Evolutionary conservation across 495 filamentous ascomycete species (phyloP), one percentile per base, ranked within the genome.

Genomic region (Letharia lupina): DNA sequence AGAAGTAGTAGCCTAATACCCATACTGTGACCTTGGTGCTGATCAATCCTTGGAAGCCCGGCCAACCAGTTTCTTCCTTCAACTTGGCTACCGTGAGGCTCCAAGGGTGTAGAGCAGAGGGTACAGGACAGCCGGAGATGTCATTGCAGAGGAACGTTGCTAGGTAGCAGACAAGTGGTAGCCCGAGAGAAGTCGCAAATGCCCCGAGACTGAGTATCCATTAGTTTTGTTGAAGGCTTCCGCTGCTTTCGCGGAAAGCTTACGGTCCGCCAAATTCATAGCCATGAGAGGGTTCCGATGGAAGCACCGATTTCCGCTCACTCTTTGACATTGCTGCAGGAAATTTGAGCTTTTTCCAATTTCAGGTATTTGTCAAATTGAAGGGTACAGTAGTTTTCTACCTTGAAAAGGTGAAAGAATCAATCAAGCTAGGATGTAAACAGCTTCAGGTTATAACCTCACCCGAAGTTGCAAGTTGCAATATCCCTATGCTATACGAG

Each of bases 231-330:
- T 45, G 10, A 28, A 33, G 45, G n/a, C 66, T 28, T n/a, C 60
- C 39, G 58, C 44, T 31, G 62, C 62, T 57, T 67, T 63, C 44
- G 44, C 59, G n/a, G 45, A 47, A 28, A 57, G 88, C 91, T 79
- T 83, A 96, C 92, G 91, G 92, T 70, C 92, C 92, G 69, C 82
- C 82, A 70, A 96, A 96, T 69, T 94, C 90, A 77, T 95, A 96
- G 66, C 86, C 82, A 67, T 82, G 70, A 15, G 66, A 33, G 48
- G 61, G 48, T 35, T 68, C 56, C 45, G 64, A 63, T n/a, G 71
- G 71, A 33, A 70, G 54, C 15, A 65, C 66, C 9, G 69, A 70
- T 62, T 72, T 72, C 20, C 67, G 66, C 62, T 66, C 61, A 50
- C 58, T 65, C 52, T 69, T 72, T 39, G 71, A 70, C 71, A 70